phyloP scores from a whole-genome alignment of 2,329 filamentous ascomycete species.

The Colletotrichum neosansevieriae region DNA sequence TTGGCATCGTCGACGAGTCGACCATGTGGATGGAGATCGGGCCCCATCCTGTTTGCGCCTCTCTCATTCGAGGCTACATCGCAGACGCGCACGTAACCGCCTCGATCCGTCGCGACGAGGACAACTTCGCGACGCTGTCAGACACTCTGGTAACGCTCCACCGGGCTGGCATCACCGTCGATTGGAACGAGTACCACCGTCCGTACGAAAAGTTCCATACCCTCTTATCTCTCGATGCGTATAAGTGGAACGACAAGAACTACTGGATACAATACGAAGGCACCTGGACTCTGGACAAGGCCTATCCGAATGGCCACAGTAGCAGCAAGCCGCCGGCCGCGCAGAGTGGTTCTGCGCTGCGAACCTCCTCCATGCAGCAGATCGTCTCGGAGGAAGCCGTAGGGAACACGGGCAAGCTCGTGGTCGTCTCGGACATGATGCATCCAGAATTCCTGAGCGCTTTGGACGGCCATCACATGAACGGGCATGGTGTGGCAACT shows the following conservation, averaged over 20 bases:
- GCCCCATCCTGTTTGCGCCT: conserved; percentile 69
- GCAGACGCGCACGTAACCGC: conserved; percentile 76
- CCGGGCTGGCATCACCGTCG: conserved; percentile 67
- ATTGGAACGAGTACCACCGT: conserved; percentile 76
- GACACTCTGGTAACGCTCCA: conserved; percentile 69
- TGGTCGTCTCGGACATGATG: conserved; percentile 54
- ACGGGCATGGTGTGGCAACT: conserved; percentile 56
- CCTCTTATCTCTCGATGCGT: conserved; percentile 74
- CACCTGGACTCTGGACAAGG: conserved; percentile 56
- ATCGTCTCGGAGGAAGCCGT: conserved; percentile 51
- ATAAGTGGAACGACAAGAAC: conserved; percentile 77
- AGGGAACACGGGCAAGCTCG: conserved; percentile 43
- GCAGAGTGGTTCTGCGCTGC: conserved; percentile 44
- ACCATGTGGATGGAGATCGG: conserved; percentile 78
- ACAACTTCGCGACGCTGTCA: conserved; percentile 73
- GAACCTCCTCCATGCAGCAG: conserved; percentile 52
- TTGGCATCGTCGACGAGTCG: conserved; percentile 67
- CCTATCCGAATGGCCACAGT: conserved; percentile 63
- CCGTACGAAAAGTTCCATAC: conserved; percentile 69
- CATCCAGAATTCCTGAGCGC: conserved; percentile 53
- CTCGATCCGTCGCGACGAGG: conserved; percentile 70
- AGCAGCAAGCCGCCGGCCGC: conserved; percentile 42
- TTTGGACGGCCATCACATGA: conserved; percentile 57
- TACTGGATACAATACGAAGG: conserved; percentile 71
- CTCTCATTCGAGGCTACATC: conserved; percentile 72